These are phyloP conservation scores for Metschnikowia lunata DNA, from an alignment of 805 yeast species.

Conservation along the genomic window DNA sequence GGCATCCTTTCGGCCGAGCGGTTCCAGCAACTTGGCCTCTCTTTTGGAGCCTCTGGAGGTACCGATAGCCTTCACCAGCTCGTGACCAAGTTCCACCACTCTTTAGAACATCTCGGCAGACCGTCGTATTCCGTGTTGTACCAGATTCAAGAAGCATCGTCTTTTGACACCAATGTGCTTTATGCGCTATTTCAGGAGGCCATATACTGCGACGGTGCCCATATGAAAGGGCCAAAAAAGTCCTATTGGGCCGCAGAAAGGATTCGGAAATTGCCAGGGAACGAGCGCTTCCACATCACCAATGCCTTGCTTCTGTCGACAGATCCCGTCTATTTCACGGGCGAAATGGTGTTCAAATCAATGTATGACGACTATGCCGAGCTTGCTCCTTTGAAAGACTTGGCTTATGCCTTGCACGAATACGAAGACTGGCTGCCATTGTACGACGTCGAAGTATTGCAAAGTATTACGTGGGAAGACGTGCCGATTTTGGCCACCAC, in stretches of 20 bases:
- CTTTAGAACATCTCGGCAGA: constrained; percentile 30
- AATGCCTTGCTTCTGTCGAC: constrained; percentile 5
- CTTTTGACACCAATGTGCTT: constrained; percentile 51
- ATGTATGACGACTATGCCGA: constrained; percentile 48
- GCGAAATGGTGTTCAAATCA: constrained; percentile 52
- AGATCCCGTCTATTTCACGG: constrained; percentile 41
- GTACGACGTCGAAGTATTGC: constrained; percentile 30
- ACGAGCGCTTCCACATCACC: constrained; percentile 23
- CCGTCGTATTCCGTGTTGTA: constrained; percentile 37
- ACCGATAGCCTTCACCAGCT: constrained; percentile 44
- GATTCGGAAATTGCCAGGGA: constrained; percentile 23
- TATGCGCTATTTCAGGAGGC: constrained; percentile 58
- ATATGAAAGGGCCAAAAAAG: constrained; percentile 9
- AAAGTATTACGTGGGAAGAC: constrained; percentile 26
- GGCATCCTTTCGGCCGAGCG: constrained; percentile 47
- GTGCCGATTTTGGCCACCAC: constrained; percentile 49
- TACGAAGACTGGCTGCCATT: constrained; percentile 34
- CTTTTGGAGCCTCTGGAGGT: constrained; percentile 50
- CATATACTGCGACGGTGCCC: constrained; percentile 42
- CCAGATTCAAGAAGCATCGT: constrained; percentile 27
- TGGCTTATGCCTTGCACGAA: constrained; percentile 37
- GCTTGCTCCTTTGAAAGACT: constrained; percentile 33
- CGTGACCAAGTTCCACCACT: constrained; percentile 38
- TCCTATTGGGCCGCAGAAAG: constrained; percentile 51
- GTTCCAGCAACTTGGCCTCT: constrained; percentile 49